These are phyloP conservation scores for Russula brevipes DNA, from an alignment of 768 basidiomycete genomes.

Conservation along the genomic window DNA sequence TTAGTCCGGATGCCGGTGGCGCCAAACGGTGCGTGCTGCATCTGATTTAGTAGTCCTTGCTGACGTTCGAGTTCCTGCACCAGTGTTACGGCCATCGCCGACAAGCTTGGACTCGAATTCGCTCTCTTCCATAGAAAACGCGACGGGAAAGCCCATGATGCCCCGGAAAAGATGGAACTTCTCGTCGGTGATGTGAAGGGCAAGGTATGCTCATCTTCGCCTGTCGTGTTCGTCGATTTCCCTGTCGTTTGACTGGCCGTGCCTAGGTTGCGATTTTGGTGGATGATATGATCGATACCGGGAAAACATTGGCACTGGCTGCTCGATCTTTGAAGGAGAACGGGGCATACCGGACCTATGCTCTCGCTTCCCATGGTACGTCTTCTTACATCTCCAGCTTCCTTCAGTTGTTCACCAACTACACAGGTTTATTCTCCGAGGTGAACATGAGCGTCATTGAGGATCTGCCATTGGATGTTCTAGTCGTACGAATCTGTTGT, in stretches of 20 bases:
- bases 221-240: neutral
- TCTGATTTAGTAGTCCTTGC: neutral
- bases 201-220: constrained; percentile 51
- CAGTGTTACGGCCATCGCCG: constrained; percentile 91
- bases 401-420: neutral
- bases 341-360: constrained; percentile 83
- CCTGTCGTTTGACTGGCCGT: constrained; percentile 19
- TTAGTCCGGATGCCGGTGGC: constrained; percentile 96
- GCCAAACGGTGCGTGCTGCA: constrained; percentile 75
- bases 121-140: constrained; percentile 93
- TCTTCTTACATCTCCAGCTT: constrained; percentile 14
- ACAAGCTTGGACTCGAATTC: constrained; percentile 92
- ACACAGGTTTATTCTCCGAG: constrained; percentile 75
- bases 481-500: constrained; percentile 61
- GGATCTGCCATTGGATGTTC: constrained; percentile 69
- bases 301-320: constrained; percentile 81
- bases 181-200: constrained; percentile 91
- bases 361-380: constrained; percentile 87
- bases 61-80: neutral
- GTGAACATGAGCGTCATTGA: constrained; percentile 63
- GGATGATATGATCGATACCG: constrained; percentile 99
- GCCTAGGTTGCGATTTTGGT: constrained; percentile 84
- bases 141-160: constrained; percentile 56
- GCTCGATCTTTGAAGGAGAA: constrained; percentile 81
- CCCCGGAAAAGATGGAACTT: constrained; percentile 83